These are phyloP conservation scores for Trametes villosa DNA, from an alignment of 768 basidiomycete species.

Conservation along the genomic window DNA sequence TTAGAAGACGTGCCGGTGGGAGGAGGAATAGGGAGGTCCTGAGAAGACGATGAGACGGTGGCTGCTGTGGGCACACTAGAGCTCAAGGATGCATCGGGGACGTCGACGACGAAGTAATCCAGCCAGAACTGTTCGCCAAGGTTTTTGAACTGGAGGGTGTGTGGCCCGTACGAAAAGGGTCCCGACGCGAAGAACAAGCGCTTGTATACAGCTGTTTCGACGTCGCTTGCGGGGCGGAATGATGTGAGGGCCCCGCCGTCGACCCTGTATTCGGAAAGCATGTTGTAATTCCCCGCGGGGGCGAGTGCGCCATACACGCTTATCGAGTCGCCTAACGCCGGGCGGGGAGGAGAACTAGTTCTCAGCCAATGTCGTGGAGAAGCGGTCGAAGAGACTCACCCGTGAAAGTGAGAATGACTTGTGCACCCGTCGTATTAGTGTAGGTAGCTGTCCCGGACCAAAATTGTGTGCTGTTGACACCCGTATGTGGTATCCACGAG, in stretches of 20 bases:
- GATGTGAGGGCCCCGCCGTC: neutral
- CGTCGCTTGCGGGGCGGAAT: neutral
- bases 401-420: neutral
- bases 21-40: too few relatives aligned
- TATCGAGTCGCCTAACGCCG: neutral
- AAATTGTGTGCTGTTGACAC: neutral
- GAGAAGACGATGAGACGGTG: neutral
- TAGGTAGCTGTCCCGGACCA: neutral
- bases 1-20: too few relatives aligned
- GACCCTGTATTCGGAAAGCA: constrained; percentile 1
- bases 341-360: too few relatives aligned
- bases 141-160: constrained; percentile 4
- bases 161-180: neutral
- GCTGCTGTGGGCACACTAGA: neutral
- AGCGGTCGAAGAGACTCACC: neutral
- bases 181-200: constrained; percentile 1
- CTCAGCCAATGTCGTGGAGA: too few relatives aligned
- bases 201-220: neutral
- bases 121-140: constrained; percentile 13
- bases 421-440: neutral
- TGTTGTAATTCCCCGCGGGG: neutral
- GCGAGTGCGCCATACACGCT: neutral
- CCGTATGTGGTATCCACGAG: neutral
- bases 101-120: neutral
- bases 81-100: neutral